Conservation (phyloP, 2,329 filamentous ascomycete genomes). For the Ambrosiella beaveri region DNA sequence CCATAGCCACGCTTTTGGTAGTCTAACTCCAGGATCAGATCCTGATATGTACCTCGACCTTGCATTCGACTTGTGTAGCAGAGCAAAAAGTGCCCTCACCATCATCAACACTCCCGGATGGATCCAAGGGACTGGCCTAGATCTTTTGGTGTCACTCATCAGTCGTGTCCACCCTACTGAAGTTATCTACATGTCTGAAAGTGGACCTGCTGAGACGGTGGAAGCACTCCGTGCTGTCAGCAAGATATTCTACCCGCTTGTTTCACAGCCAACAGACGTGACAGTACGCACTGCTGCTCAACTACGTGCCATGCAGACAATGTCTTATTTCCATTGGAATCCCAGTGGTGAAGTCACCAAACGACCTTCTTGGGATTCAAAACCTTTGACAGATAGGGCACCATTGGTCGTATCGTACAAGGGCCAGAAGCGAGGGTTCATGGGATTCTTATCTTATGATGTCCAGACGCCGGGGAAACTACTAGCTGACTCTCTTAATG, state of each 20-base stretch:
- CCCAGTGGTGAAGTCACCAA: neutral
- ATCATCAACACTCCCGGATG: slow-evolving; percentile 62
- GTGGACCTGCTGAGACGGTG: slow-evolving; percentile 41
- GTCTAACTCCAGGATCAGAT: slow-evolving; percentile 47
- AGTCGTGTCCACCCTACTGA: slow-evolving; percentile 36
- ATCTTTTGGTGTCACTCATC: slow-evolving; percentile 43
- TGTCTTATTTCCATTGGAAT: slow-evolving; percentile 55
- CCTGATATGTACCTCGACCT: slow-evolving; percentile 50
- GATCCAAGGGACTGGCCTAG: slow-evolving; percentile 53
- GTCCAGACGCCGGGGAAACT: slow-evolving; percentile 42
- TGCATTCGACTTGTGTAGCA: slow-evolving; percentile 41
- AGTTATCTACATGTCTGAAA: slow-evolving; percentile 51
- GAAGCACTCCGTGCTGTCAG: slow-evolving; percentile 32
- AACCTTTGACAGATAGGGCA: slow-evolving; percentile 35
- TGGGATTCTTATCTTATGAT: slow-evolving; percentile 52
- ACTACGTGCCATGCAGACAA: slow-evolving; percentile 55
- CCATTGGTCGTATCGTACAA: slow-evolving; percentile 48
- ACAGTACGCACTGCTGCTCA: slow-evolving; percentile 45
- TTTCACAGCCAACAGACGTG: slow-evolving; percentile 40
- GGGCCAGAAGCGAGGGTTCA: slow-evolving; percentile 32
- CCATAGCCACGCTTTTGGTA: slow-evolving; percentile 48
- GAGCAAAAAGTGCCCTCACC: slow-evolving; percentile 40
- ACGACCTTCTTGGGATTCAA: slow-evolving; percentile 29
- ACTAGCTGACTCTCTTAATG: slow-evolving; percentile 49
- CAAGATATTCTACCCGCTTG: slow-evolving; percentile 31